phyloP scores from a whole-genome alignment of 129 eudicot species.

The Pittosporum tobira region DNA sequence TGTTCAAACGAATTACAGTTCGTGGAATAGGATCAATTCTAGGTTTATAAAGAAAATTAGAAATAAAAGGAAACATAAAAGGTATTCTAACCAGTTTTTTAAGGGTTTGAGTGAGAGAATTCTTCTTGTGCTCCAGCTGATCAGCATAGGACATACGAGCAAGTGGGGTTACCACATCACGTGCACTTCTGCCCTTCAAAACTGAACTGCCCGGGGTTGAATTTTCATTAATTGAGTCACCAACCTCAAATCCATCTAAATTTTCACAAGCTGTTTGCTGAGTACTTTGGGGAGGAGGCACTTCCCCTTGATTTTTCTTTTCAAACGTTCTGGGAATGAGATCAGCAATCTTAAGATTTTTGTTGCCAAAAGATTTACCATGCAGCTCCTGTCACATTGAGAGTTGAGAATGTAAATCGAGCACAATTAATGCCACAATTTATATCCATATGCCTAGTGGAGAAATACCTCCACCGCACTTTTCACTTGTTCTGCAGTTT shows the following conservation, averaged over 20 bases:
- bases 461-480: conserved; percentile 54
- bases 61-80: conserved; percentile 5
- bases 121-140: conserved; percentile 83
- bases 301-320: conserved; percentile 25
- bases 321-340: conserved; percentile 61
- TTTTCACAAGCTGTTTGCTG: conserved; percentile 4
- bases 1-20: not conserved
- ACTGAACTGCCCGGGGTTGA: conserved; percentile 30
- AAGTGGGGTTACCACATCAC: conserved; percentile 91
- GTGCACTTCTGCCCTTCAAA: conserved; percentile 57
- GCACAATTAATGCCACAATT: conserved; percentile 2
- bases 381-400: conserved; percentile 57
- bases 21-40: not conserved
- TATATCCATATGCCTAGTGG: not conserved
- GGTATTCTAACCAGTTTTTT: conserved; percentile 53
- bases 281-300: conserved; percentile 6
- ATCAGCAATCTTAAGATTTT: conserved; percentile 58
- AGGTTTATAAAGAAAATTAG: not conserved
- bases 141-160: conserved; percentile 75
- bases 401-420: conserved; percentile 9
- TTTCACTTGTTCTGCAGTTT: conserved; percentile 51
- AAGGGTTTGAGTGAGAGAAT: conserved; percentile 48
- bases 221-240: conserved; percentile 34
- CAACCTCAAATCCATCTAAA: conserved; percentile 26
- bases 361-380: conserved; percentile 58